Base-by-base conservation (phyloP, 106 monocot species). In the Chionographis japonica region DNA sequence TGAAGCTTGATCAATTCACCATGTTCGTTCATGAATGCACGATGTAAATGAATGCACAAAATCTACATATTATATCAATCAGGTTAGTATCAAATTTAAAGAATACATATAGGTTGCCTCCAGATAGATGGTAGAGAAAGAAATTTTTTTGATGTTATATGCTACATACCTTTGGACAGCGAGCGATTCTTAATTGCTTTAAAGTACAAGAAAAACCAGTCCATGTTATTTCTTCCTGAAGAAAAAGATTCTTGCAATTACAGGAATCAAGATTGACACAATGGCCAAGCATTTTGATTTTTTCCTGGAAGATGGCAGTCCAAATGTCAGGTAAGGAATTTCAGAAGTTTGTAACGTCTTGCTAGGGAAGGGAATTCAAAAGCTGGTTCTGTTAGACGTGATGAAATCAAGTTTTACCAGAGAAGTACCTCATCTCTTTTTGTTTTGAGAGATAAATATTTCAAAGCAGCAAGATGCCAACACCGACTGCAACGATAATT, bases 31-130 rank as follows among this genome's bases (percentile, higher is more conserved):
- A 91, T 84, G 17, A 82, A 77, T 68, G 80, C 86, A 41, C 95
- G 91, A 75, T 88, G 91, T 18, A 95, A 73, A 81, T 95, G 91
- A 71, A 95, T 74, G 84, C 88, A 91, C 65, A 95, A 66, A 72
- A 95, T 82, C 91, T 95, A 69, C 27, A 69, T 51, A 64, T 13
- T 60, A 50, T 52, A 63, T 54, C 27, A 80, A 72, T n/a, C 53
- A 18, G 12, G 38, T 65, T 18, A 16, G 52, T 36, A 65, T 52
- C 39, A 65, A 77, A 27, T 11, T 38, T 10, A 12, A 37, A 43
- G 2, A 50, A 39, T 4, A 39, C 36, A 73, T 3, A 15, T 1
- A 15, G 12, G 6, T 14, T 20, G 4, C 63, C 63, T 37, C 67
- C 13, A 54, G 6, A 16, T 53, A 37, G 35, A 40, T 17, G 39